Base-by-base conservation (phyloP, 371 early-diverging fungal species). In the Rhizopus delemar region DNA sequence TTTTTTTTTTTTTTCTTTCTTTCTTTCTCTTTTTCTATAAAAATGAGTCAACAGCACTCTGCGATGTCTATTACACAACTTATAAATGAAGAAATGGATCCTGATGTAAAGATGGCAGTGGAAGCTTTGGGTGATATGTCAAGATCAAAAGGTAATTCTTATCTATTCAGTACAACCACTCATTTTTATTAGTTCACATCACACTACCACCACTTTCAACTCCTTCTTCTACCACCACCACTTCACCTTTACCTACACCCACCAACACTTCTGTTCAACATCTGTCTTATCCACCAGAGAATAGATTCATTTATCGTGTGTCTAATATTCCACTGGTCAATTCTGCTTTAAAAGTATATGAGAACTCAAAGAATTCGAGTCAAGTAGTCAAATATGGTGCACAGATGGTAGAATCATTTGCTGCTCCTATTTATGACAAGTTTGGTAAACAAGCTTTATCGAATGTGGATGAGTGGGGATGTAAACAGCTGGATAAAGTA, bases 271-370 rank as follows among this genome's bases (percentile, higher is more conserved):
- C 92, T 53, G 83, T 93, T 55, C 72, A 77, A 50, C 85, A 93
- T 56, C 73, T 92, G 3, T 93, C 94, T 6, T 67, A 67, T 50
- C 51, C 65, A 56, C 41, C 55, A 59, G 48, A 55, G n/a, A 53
- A 33, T 31, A 5, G 28, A 13, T 90, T 93, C 46, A 85, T 93
- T 53, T 73, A 80, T 53, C 82, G 93, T 28, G 87, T 93, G 51
- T 84, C 91, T 58, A 87, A 81, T 60, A 80, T 92, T n/a, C 91
- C 92, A 0, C 53, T 94, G n/a, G 90, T 96, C 46, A 86, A 87
- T 61, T 82, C 86, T 6, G 86, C 91, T 3, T 56, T 94, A 32
- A 82, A 80, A 33, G 89, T 86, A 2, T 94, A 94, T 63, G 91
- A 90, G 55, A 83, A 78, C 35, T 86, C 89, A 48, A 90, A 90